phyloP scores from a whole-genome alignment of 2,329 filamentous ascomycete genomes.

The Ophiobolus disseminans region DNA sequence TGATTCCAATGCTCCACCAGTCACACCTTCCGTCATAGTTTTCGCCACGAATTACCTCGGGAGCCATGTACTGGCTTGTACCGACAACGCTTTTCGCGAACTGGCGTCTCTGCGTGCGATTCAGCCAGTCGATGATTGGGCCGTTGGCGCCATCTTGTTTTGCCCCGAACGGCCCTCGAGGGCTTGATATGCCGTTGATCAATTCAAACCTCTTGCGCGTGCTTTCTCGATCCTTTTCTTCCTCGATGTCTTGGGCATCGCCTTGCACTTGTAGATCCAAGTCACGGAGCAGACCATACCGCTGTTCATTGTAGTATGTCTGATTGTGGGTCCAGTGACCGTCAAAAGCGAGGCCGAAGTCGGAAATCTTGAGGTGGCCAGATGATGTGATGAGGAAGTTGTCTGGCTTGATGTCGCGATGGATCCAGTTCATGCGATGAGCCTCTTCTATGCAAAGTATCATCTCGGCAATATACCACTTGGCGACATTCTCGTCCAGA shows the following conservation, averaged over 20 bases:
- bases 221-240: conserved; percentile 58
- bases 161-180: conserved; percentile 23
- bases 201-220: conserved; percentile 55
- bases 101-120: conserved; percentile 64
- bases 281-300: conserved; percentile 78
- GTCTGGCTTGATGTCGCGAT: conserved; percentile 95
- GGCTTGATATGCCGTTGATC: conserved; percentile 42
- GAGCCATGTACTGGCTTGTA: conserved; percentile 98
- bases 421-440: conserved; percentile 87
- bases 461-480: conserved; percentile 95
- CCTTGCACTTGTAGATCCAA: conserved; percentile 77
- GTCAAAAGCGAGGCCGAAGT: conserved; percentile 95
- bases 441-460: conserved; percentile 92
- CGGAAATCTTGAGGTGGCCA: conserved; percentile 92
- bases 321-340: conserved; percentile 94
- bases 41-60: conserved; percentile 84
- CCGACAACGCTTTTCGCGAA: conserved; percentile 87
- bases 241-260: conserved; percentile 72
- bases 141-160: conserved; percentile 35
- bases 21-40: conserved; percentile 92
- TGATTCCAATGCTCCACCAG: conserved; percentile 96
- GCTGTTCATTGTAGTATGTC: conserved; percentile 81
- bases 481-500: conserved; percentile 77
- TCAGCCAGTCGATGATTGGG: conserved; percentile 51
- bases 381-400: conserved; percentile 91